Base-by-base conservation (phyloP, 2,329 filamentous ascomycete species). In the Epicoccum nigrum region DNA sequence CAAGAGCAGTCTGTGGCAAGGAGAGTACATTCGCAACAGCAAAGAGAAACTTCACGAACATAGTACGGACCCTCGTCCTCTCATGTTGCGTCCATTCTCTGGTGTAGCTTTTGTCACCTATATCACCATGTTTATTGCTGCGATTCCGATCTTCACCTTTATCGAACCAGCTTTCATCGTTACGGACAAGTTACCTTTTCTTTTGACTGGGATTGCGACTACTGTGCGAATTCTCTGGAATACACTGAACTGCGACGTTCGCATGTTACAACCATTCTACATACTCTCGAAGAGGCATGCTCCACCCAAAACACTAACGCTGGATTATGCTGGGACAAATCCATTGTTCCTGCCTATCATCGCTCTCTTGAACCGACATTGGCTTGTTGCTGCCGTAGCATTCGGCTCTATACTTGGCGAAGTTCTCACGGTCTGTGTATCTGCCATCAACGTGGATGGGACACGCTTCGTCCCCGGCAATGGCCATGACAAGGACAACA, bases 251-350 rank as follows among this genome's bases (percentile, higher is more conserved):
- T 86, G 83, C 48, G 82, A 85, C 20, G 80, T 90, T 38, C 85
- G 87, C 33, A 86, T 90, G 80, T 83, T 90, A 70, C 86, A 90
- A 69, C 88, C 88, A 2, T 91, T 88, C 65, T 89, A 86, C 66
- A 83, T 89, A 52, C 81, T 91, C 2, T 86, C 83, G 12, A 78
- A 78, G 44, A 81, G 88, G 3, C 83, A 87, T 57, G 87, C 87
- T 3, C 82, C 85, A 0, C 77, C 86, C 6, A 83, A 80, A 58
- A 86, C 84, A 2, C 79, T 91, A 6, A 86, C 84, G 0, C 80
- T 90, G 8, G 88, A 91, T 70, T 90, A 91, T 69, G 88, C 86
- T 0, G 86, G 86, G 21, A 82, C 88, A 61, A 86, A 88, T 4
- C 89, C 88, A 45, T 83, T 83, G 3, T 85, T 81, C 69, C 79